Evolutionary conservation across 257 asterid species (phyloP).

Genomic region (Gentiana dahurica): DNA sequence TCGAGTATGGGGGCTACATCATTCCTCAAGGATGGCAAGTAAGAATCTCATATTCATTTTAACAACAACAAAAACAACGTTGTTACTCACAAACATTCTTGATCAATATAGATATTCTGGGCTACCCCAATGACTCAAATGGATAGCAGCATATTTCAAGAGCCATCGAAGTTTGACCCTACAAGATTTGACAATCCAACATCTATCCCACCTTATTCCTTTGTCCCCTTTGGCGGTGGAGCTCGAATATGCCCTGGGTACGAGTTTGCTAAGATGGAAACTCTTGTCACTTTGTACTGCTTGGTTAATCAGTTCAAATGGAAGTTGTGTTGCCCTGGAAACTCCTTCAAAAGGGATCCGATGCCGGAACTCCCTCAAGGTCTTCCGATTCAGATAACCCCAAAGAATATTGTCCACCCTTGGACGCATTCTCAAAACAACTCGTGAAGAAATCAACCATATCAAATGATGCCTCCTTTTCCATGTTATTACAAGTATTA

Average conservation of each 20-base stretch:
- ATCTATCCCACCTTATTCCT: slow-evolving; percentile 47
- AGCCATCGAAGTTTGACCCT: slow-evolving; percentile 51
- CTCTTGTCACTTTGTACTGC: slow-evolving; percentile 39
- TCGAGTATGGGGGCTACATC: slow-evolving; percentile 44
- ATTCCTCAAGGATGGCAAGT: slow-evolving; percentile 85
- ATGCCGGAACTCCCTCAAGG: slow-evolving; percentile 55
- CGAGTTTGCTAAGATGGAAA: slow-evolving; percentile 63
- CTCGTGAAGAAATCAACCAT: neutral
- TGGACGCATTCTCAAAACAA: neutral
- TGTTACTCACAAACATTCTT: neutral
- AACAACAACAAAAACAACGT: neutral
- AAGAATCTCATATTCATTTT: slow-evolving; percentile 13
- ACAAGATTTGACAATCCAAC: slow-evolving; percentile 37
- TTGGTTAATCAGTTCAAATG: slow-evolving; percentile 47
- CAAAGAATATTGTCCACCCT: slow-evolving; percentile 11
- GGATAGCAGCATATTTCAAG: slow-evolving; percentile 42
- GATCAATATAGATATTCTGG: slow-evolving; percentile 39
- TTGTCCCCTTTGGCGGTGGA: slow-evolving; percentile 67
- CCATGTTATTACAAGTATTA: too few species aligned
- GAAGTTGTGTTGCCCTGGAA: slow-evolving; percentile 40
- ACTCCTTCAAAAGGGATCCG: slow-evolving; percentile 40
- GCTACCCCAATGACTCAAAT: slow-evolving; percentile 55
- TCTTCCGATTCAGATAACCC: slow-evolving; percentile 35
- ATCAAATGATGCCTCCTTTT: neutral
- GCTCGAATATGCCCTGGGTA: slow-evolving; percentile 70